Conservation (phyloP, 139 green algal genomes). For the Eudorina sp. region DNA sequence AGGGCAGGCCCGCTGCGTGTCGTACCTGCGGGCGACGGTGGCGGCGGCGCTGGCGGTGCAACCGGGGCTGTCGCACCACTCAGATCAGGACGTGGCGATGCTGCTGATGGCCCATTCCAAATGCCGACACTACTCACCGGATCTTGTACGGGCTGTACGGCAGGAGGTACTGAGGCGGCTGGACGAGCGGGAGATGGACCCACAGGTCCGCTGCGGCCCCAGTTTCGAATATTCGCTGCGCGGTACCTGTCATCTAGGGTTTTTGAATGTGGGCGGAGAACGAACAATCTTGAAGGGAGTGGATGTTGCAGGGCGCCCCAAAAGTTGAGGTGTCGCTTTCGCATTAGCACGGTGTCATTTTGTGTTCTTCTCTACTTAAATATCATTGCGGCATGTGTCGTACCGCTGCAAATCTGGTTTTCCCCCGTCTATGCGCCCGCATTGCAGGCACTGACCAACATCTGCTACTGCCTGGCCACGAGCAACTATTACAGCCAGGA, state of each 20-base stretch:
- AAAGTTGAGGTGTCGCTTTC: no score
- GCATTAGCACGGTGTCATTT: no score
- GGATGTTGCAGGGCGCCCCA: no score
- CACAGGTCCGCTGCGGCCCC: background rate
- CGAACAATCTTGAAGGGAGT: no score
- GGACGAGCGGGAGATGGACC: background rate
- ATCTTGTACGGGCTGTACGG: slow-evolving; percentile 1
- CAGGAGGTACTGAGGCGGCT: background rate
- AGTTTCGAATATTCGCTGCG: background rate
- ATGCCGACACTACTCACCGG: background rate
- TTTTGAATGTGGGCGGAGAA: no score
- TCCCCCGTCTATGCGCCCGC: background rate
- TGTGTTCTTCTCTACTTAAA: no score
- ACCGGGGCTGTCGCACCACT: background rate
- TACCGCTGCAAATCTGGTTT: no score
- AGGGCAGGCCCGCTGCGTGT: background rate
- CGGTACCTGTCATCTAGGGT: no score
- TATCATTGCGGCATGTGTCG: no score
- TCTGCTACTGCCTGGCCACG: slow-evolving; percentile 14
- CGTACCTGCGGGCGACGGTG: slow-evolving; percentile 8
- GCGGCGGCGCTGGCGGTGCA: background rate
- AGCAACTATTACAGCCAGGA: slow-evolving; percentile 37
- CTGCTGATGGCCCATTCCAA: background rate
- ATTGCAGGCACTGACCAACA: slow-evolving; percentile 24
- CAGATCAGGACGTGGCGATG: slow-evolving; percentile 33